Conservation (phyloP, 2,329 filamentous ascomycete species). For the Hypoxylon sp. region DNA sequence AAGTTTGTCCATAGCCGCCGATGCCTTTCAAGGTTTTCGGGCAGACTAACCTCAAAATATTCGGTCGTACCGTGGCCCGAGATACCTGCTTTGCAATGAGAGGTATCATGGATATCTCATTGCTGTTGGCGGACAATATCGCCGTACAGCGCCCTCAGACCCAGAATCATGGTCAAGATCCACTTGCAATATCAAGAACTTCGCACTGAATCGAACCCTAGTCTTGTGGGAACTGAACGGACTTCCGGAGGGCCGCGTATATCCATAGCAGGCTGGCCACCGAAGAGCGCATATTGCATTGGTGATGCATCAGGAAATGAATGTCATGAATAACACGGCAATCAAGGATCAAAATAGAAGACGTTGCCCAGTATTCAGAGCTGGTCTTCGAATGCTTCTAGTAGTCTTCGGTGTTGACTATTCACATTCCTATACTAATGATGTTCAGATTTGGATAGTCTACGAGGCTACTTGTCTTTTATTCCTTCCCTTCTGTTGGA, state of each 20-base stretch:
- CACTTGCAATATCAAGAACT: constrained; percentile 24
- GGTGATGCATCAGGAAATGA: constrained; percentile 29
- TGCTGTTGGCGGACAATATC: background rate
- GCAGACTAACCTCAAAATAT: constrained; percentile 29
- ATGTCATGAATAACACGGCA: constrained; percentile 24
- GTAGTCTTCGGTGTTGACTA: background rate
- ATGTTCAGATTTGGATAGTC: background rate
- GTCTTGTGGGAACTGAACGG: constrained; percentile 41
- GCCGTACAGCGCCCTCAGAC: constrained; percentile 16
- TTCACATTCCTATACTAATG: background rate
- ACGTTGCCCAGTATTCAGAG: background rate
- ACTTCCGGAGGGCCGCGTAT: constrained; percentile 47
- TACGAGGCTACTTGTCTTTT: background rate
- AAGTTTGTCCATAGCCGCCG: constrained; percentile 37
- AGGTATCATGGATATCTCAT: constrained; percentile 3
- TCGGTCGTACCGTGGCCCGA: constrained; percentile 19
- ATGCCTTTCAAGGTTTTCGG: constrained; percentile 25
- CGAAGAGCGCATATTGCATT: constrained; percentile 47
- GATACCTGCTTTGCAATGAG: constrained; percentile 1
- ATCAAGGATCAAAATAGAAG: constrained; percentile 34
- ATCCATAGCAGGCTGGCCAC: constrained; percentile 42
- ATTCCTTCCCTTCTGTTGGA: background rate
- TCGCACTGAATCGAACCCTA: constrained; percentile 25
- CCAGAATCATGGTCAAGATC: constrained; percentile 25
- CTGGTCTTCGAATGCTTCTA: constrained; percentile 6